phyloP scores from a whole-genome alignment of 495 filamentous ascomycete genomes.

The Thermothielavioides terrestris region DNA sequence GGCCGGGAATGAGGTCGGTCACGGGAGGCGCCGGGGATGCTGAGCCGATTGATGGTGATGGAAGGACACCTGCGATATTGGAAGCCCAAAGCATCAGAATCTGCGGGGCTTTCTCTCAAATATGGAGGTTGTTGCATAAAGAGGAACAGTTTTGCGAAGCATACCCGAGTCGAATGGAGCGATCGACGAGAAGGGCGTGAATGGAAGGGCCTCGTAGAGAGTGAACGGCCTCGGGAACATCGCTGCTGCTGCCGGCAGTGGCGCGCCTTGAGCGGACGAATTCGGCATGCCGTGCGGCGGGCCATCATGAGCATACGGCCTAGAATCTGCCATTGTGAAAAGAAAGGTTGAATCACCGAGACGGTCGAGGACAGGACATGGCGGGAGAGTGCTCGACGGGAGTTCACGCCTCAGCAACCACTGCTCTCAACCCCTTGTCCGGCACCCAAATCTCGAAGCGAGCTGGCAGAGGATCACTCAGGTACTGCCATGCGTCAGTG shows the following conservation, averaged over 20 bases:
- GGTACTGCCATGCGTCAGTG: not conserved
- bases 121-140: not conserved
- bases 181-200: conserved; percentile 83
- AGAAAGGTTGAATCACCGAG: not conserved
- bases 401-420: no score
- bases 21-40: conserved; percentile 40
- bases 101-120: not conserved
- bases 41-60: conserved; percentile 53
- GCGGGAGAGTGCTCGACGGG: not conserved
- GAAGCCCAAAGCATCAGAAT: conserved; percentile 4
- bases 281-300: conserved; percentile 3
- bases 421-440: not conserved
- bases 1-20: conserved; percentile 35
- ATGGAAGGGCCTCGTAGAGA: conserved; percentile 81
- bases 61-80: conserved; percentile 51
- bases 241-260: not conserved
- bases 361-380: conserved; percentile 14
- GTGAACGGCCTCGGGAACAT: conserved; percentile 32
- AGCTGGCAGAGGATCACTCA: not conserved
- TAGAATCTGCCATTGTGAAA: conserved; percentile 29
- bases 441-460: not conserved
- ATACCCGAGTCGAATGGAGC: conserved; percentile 78
- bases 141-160: conserved; percentile 1
- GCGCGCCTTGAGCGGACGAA: not conserved
- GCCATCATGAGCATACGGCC: conserved; percentile 19